These are phyloP conservation scores for Penicillium polonicum DNA, from an alignment of 2,329 filamentous ascomycete species.

Conservation along the genomic window DNA sequence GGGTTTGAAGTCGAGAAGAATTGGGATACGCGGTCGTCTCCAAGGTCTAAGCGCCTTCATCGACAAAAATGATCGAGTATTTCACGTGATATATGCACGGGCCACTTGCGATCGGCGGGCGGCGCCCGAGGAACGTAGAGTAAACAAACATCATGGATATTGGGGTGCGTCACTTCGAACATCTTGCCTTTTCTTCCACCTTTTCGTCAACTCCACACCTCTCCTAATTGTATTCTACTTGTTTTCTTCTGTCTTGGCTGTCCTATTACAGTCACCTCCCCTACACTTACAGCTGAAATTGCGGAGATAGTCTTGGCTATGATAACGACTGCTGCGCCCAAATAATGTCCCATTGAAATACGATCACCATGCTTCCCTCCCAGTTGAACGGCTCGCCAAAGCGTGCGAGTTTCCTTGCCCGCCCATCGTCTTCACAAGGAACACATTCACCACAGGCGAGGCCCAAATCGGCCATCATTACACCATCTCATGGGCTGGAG, in stretches of 20 bases:
- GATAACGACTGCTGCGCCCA: conserved; percentile 16
- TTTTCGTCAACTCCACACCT: background rate
- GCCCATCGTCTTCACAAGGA: conserved; percentile 64
- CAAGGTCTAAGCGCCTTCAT: conserved; percentile 18
- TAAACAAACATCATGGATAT: conserved; percentile 41
- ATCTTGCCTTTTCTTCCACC: conserved; percentile 10
- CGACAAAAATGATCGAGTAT: conserved; percentile 24
- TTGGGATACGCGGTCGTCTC: background rate
- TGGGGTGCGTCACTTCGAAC: conserved; percentile 12
- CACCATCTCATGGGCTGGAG: conserved; percentile 52
- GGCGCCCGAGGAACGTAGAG: conserved; percentile 36
- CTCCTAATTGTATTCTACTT: background rate
- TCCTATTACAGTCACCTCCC: background rate
- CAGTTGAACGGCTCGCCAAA: conserved; percentile 65
- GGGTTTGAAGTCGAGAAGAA: background rate
- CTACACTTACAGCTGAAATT: background rate
- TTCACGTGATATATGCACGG: conserved; percentile 28
- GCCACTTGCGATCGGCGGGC: conserved; percentile 31
- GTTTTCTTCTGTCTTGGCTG: conserved; percentile 1
- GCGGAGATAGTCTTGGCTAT: conserved; percentile 14
- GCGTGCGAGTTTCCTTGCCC: conserved; percentile 77
- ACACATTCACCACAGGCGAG: conserved; percentile 47
- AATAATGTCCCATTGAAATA: conserved; percentile 33
- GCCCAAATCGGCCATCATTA: conserved; percentile 74
- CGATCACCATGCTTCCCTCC: conserved; percentile 52